Evolutionary conservation across 345 rosid species (phyloP), one percentile per base, ranked within the genome.

Genomic region (Acer campestre): DNA sequence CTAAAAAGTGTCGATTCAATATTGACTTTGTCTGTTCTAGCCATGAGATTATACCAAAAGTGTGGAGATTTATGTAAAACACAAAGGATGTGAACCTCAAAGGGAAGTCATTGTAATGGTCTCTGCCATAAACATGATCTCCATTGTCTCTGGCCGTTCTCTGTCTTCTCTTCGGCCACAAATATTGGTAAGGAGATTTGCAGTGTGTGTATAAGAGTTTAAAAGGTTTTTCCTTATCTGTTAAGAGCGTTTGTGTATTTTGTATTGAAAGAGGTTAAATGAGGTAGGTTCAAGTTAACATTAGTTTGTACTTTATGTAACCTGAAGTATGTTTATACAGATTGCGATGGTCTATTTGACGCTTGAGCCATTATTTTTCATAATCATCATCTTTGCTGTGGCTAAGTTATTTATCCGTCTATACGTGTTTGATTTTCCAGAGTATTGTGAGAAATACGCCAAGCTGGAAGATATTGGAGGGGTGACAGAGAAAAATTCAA

Each of bases 381-480:
- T 40, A 40, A 7, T 29, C 31, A 29, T 29, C 31, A 29, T 29
- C 31, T 29, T 29, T 42, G n/a, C 20, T 35, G 38, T 17, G 9
- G 25, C 20, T 18, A 38, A 25, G 58, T 75, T 46, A 61, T 38
- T 3, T 7, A 6, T 20, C 4, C 53, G 40, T 48, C 83, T 59
- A 53, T 35, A 20, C 20, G 1, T 53, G 40, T 48, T 74, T 22
- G 38, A 17, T 61, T 70, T 46, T 56, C 58, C 87, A 95, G 98
- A 95, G 81, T 92, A 88, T 71, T 86, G 91, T 65, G 97, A 93
- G 88, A 93, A 93, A 81, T 90, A 93, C 79, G 98, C 98, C 14
- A 95, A 90, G 80, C 84, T 94, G 20, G 98, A 93, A 82, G 97
- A 95, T 48, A 69, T 80, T 8, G 86, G 88, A 13, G 79, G 77